Evolutionary conservation across 176 grass and related monocot genomes (phyloP), one percentile per base, ranked within the genome.

Genomic region (Pontederia paniculata): DNA sequence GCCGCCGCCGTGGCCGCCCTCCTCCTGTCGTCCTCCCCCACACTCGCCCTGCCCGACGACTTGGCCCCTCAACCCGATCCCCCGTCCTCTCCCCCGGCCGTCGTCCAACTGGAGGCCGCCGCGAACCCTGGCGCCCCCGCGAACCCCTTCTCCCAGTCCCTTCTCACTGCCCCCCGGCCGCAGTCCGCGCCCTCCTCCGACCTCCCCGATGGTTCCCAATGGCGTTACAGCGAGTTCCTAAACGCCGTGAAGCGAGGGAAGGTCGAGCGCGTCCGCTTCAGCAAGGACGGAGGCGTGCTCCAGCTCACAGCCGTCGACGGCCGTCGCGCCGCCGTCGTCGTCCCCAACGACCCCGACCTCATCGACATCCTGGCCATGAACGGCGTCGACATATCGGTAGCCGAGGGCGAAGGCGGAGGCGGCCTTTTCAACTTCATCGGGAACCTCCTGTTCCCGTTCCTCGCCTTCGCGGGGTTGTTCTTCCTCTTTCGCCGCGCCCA

Each of bases 141-240:
- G 0, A 95, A 80, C 63, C 85, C 89, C 18, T 95, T 95, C 70
- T n/a, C 79, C 48, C 72, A 19, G 66, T 68, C 57, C 10, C 80
- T 90, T 60, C 67, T 97, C 47, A 84, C 80, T 0, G 86, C 86
- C 1, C 93, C 86, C 21, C 65, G 69, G 52, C 73, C 82, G 47
- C 23, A 73, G 42, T 9, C 68, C 17, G 17, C 64, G 28, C 16
- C n/a, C 16, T 23, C 86, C 11, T 52, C 68, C 4, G 75, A 98
- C 72, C 83, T 91, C 72, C 93, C 86, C 0, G 86, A 97, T 12
- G 86, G 83, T 47, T 58, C 74, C 18, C 83, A 88, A 62, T 98
- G 93, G 93, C 80, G 86, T n/a, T 98, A 98, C 80, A 91, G 86
- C 50, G 93, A 98, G 73, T 98, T 98, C 77, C 71, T 98, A 12